These are phyloP conservation scores for Pythium dissimile DNA, from an alignment of 352 stramenopile genomes.

Conservation along the genomic window DNA sequence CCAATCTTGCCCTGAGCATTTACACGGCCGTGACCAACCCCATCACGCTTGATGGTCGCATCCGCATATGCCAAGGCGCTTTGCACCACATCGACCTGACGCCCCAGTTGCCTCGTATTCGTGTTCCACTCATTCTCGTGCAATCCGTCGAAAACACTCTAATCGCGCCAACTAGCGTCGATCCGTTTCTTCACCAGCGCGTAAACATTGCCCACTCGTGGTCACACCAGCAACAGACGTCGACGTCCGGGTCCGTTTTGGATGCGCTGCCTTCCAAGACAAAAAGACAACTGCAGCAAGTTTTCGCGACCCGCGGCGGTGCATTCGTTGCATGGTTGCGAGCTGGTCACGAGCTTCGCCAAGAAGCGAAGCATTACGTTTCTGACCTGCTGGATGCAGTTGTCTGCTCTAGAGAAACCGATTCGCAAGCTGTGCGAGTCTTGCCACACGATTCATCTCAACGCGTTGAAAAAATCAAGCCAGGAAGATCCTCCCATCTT, in stretches of 20 bases:
- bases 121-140: conserved; percentile 77
- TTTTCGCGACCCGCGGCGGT: conserved; percentile 40
- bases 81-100: conserved; percentile 74
- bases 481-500: neutral
- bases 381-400: conserved; percentile 81
- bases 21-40: conserved; percentile 92
- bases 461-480: neutral
- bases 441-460: neutral
- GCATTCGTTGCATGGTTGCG: conserved; percentile 89
- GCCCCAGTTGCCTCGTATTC: conserved; percentile 47
- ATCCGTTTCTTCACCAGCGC: conserved; percentile 87
- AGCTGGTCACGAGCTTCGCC: conserved; percentile 83
- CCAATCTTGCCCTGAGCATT: conserved; percentile 89
- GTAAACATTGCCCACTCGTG: conserved; percentile 62
- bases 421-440: neutral
- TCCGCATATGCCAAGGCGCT: conserved; percentile 74
- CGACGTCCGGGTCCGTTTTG: conserved; percentile 14
- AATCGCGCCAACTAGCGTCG: conserved; percentile 86
- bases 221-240: conserved; percentile 60
- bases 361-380: conserved; percentile 85
- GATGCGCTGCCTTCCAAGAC: conserved; percentile 49
- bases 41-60: conserved; percentile 87
- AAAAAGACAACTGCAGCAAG: conserved; percentile 47
- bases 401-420: conserved; percentile 39
- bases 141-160: conserved; percentile 89